A percentile compares a stretch with the other conserved stretches of the same genome.
Conservation (phyloP, 176 grass and related monocot species). For the Hordeum vulgare region DNA sequence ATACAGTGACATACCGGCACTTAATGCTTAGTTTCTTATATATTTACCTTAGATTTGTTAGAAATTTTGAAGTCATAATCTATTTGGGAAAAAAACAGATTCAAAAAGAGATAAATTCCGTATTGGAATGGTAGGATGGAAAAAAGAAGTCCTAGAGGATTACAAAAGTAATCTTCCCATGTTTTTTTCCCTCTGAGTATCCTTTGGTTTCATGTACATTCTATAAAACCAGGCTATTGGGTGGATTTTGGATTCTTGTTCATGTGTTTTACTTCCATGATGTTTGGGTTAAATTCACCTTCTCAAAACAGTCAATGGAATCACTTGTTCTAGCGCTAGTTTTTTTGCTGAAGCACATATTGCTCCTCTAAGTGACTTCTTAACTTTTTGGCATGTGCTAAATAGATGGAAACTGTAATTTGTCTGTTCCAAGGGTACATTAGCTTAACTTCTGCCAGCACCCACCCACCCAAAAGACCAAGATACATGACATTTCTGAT, state of each 20-base stretch:
- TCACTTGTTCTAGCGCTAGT: background rate
- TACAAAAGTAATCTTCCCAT: background rate
- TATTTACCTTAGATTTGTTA: background rate
- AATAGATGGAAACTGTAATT: conserved; percentile 4
- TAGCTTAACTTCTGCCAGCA: background rate
- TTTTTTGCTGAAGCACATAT: background rate
- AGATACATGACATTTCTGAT: background rate
- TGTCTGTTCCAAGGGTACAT: background rate
- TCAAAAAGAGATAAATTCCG: too few species aligned
- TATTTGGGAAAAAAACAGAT: background rate
- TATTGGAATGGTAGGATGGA: too few species aligned
- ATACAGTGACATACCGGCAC: background rate
- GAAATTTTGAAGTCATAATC: background rate
- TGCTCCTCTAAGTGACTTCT: background rate
- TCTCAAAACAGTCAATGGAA: background rate
- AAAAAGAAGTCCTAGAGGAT: background rate
- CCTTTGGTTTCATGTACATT: background rate
- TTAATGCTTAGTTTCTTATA: background rate
- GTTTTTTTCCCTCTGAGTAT: background rate
- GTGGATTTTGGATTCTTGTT: background rate
- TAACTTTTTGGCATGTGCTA: background rate
- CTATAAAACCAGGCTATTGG: background rate
- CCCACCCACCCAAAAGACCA: background rate
- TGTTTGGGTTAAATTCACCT: background rate
- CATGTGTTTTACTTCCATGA: background rate